phyloP scores from a whole-genome alignment of 306 rosid species.

The Lathyrus tuberosus region DNA sequence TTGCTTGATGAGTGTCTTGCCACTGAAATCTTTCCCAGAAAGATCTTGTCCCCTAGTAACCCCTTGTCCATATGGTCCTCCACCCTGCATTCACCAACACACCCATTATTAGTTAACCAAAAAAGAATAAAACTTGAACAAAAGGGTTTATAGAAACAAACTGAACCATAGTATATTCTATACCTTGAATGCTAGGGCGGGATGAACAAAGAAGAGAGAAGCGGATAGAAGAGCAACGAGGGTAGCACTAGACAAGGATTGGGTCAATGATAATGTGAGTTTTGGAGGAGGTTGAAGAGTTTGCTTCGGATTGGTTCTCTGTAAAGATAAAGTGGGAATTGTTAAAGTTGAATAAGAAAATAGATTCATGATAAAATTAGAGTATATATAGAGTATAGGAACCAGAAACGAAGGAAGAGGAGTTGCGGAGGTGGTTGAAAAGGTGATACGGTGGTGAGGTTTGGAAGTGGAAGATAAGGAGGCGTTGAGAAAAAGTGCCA shows the following conservation, averaged over 20 bases:
- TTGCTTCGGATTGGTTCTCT: constrained; percentile 42
- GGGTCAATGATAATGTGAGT: constrained; percentile 42
- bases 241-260: constrained; percentile 59
- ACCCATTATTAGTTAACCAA: constrained; percentile 10
- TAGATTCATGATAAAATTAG: not conserved
- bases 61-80: constrained; percentile 88
- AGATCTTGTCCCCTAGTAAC: constrained; percentile 98
- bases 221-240: constrained; percentile 75
- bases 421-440: not conserved
- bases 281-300: constrained; percentile 42
- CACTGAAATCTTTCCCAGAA: constrained; percentile 83
- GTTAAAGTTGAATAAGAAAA: constrained; percentile 10
- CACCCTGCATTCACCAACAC: constrained; percentile 58
- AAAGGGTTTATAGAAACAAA: not conserved
- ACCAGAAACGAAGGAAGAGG: constrained; percentile 29
- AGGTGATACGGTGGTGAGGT: constrained; percentile 19
- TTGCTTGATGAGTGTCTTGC: constrained; percentile 84
- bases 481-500: constrained; percentile 74
- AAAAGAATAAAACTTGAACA: constrained; percentile 10
- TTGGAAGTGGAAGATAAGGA: constrained; percentile 51
- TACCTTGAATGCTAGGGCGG: constrained; percentile 87
- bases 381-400: not conserved
- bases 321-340: not conserved
- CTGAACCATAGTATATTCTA: not conserved
- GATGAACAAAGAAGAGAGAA: constrained; percentile 65